Percentiles rank a stretch among this genome's conserved stretches.
These are phyloP conservation scores for Lecanicillium sp. DNA, from an alignment of 2,329 filamentous ascomycete species.

Conservation along the genomic window DNA sequence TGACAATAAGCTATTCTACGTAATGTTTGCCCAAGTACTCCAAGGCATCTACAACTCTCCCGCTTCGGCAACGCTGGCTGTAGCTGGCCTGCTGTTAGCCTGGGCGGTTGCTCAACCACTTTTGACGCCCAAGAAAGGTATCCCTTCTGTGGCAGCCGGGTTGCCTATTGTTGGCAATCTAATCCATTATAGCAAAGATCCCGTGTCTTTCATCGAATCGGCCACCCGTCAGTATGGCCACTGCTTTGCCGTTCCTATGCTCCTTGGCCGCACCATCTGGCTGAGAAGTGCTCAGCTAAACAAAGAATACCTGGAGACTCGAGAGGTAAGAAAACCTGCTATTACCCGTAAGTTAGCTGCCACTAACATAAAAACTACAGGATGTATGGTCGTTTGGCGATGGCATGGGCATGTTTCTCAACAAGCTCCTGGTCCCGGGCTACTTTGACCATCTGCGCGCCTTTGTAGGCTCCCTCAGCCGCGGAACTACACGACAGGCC, in stretches of 20 bases:
- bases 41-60: not conserved
- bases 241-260: constrained; percentile 8
- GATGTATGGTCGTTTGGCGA: constrained; percentile 1
- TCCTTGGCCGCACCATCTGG: constrained; percentile 9
- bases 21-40: not conserved
- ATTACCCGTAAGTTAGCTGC: not conserved
- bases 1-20: not conserved
- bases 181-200: not conserved
- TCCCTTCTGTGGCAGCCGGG: not conserved
- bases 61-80: not conserved
- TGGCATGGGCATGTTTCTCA: constrained; percentile 10
- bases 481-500: constrained; percentile 8
- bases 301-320: constrained; percentile 8
- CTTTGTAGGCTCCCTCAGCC: constrained; percentile 8
- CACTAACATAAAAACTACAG: constrained; percentile 1
- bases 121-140: not conserved
- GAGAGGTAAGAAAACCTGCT: constrained; percentile 11
- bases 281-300: constrained; percentile 9
- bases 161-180: constrained; percentile 1
- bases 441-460: constrained; percentile 10
- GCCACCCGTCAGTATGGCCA: constrained; percentile 7
- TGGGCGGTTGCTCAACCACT: not conserved
- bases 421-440: constrained; percentile 11
- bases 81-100: too few species aligned
- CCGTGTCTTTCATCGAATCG: constrained; percentile 5